Base-by-base conservation (phyloP, 2,329 filamentous ascomycete genomes). In the Lizonia empirigonia region DNA sequence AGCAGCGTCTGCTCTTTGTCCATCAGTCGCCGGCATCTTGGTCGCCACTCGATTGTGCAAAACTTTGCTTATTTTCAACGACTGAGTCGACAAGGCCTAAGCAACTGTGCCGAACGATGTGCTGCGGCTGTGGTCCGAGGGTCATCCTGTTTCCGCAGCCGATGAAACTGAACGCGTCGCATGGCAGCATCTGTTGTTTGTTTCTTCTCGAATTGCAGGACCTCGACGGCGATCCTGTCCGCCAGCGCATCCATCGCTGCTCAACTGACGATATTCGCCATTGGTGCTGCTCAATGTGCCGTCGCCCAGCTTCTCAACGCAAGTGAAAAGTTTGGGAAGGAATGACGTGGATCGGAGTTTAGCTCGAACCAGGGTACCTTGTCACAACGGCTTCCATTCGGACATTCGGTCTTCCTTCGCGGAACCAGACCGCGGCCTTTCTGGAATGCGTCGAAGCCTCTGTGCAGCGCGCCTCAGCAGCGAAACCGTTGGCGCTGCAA, bases 101-200 rank as follows among this genome's bases (percentile, higher is more conserved):
- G 49, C 42, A 52, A 52, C 42, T 52, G 33, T 47, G 49, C 49
- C 49, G 49, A 52, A 47, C 42, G 36, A 52, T 20, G 32, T 46
- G 42, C 49, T 35, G 42, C 49, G 49, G 49, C 37, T 47, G 42
- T 52, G 49, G 49, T 23, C 22, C 37, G 33, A 42, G 49, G 49
- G 37, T 52, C 41, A 29, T 23, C 26, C 49, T 44, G 35, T 38
- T 33, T 34, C 49, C 49, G 49, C 42, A 36, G 38, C 37, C 41
- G 42, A 37, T 52, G 49, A 52, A 52, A 52, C 49, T 42, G 49
- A 29, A 33, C 33, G 26, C 18, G 49, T 52, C 32, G 42, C 49
- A 47, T 33, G 20, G 19, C 12, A 24, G 26, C 38, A 26, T 18
- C 23, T 13, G 15, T 33, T 34, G 27, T 47, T 47, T 47, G 42